phyloP scores from a whole-genome alignment of 1,284 basidiomycete genomes.

The Cerrena zonata region DNA sequence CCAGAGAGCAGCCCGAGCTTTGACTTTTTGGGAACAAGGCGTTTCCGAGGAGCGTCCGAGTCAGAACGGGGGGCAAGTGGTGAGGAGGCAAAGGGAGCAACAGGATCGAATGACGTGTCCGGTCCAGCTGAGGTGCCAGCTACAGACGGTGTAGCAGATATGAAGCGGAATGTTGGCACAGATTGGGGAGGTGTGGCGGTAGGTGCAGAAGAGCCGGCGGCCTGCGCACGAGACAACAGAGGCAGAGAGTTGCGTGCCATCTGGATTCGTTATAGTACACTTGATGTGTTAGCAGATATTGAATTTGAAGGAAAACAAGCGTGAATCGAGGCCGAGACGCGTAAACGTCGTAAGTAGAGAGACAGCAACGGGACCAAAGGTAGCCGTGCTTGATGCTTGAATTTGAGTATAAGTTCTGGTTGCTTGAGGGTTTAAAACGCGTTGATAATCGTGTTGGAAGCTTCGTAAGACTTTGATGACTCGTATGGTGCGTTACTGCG shows the following conservation, averaged over 20 bases:
- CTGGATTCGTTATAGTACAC: conserved; percentile 17
- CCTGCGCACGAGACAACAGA: conserved; percentile 29
- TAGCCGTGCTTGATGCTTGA: background rate
- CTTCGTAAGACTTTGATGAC: conserved; percentile 1
- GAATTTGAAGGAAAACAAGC: conserved; percentile 11
- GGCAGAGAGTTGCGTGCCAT: conserved; percentile 34
- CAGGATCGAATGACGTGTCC: conserved; percentile 23
- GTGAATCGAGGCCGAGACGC: conserved; percentile 4
- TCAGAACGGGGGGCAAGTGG: conserved; percentile 32
- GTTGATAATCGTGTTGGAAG: background rate
- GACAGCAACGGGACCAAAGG: background rate
- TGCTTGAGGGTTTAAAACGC: conserved; percentile 1
- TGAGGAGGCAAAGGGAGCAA: conserved; percentile 27
- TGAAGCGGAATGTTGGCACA: conserved; percentile 61
- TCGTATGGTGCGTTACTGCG: conserved; percentile 4
- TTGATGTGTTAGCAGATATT: conserved; percentile 2
- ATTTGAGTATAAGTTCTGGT: background rate
- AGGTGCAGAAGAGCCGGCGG: conserved; percentile 22
- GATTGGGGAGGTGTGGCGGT: conserved; percentile 27
- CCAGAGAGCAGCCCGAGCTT: conserved; percentile 51
- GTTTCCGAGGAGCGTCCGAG: conserved; percentile 35
- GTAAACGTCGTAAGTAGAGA: conserved; percentile 10
- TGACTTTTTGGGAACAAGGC: conserved; percentile 71
- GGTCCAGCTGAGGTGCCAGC: conserved; percentile 34
- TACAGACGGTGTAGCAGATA: conserved; percentile 59